Evolutionary conservation across 2,329 filamentous ascomycete species (phyloP).

Genomic region (Diaporthe longicolla): DNA sequence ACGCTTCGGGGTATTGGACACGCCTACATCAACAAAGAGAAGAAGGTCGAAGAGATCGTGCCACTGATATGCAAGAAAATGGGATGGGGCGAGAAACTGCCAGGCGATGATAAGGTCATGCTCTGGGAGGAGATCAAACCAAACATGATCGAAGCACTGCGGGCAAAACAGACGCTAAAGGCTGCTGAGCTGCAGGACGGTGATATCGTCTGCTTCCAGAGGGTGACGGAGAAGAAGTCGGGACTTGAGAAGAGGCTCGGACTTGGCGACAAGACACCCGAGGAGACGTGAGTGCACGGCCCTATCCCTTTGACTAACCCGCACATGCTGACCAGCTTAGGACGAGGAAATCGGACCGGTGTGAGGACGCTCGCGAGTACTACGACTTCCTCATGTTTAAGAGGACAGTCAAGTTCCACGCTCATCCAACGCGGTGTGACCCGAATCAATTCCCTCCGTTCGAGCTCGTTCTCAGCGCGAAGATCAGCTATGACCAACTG

Average conservation of each 20-base stretch:
- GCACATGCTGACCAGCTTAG: conserved; percentile 44
- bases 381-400: conserved; percentile 95
- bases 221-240: conserved; percentile 65
- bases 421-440: conserved; percentile 72
- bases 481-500: conserved; percentile 90
- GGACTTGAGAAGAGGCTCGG: conserved; percentile 57
- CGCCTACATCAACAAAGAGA: conserved; percentile 88
- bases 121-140: conserved; percentile 99
- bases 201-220: conserved; percentile 96
- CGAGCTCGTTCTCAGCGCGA: conserved; percentile 83
- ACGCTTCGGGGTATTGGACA: conserved; percentile 83
- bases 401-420: conserved; percentile 82
- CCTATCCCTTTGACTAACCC: conserved; percentile 20
- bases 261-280: conserved; percentile 53
- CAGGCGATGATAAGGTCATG: conserved; percentile 71
- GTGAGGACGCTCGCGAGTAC: conserved; percentile 83
- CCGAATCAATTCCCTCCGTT: conserved; percentile 76
- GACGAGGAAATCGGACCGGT: conserved; percentile 63
- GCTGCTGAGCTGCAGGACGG: conserved; percentile 96
- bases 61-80: conserved; percentile 84
- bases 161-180: conserved; percentile 89
- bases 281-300: conserved; percentile 50
- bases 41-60: conserved; percentile 88
- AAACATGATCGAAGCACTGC: conserved; percentile 95
- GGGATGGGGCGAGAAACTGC: conserved; percentile 85